Evolutionary conservation across 352 stramenopile species (phyloP).

Genomic region (Paralagenidium karlingii): DNA sequence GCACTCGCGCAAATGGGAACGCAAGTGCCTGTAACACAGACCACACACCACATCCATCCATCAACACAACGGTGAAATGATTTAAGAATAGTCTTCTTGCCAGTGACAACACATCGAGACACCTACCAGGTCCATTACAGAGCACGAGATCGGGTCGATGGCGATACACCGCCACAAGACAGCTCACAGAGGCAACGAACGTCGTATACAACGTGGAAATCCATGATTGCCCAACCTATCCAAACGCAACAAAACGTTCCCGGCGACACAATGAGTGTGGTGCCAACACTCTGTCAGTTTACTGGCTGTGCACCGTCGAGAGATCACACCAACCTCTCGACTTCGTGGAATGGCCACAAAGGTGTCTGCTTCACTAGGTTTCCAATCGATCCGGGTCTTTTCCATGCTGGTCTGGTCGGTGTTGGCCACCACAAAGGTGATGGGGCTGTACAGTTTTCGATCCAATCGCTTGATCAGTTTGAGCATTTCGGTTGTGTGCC

Average conservation of each 20-base stretch:
- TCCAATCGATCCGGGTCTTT: conserved; percentile 61
- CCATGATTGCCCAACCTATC: conserved; percentile 88
- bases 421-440: conserved; percentile 83
- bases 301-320: conserved; percentile 1
- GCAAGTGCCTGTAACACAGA: conserved; percentile 68
- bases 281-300: not conserved
- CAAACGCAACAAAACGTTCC: too few species aligned
- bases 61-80: conserved; percentile 1
- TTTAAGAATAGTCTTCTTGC: not conserved
- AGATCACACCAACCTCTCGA: conserved; percentile 54
- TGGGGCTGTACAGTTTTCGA: conserved; percentile 60
- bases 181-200: conserved; percentile 57
- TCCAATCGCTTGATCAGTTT: conserved; percentile 83
- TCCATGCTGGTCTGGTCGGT: conserved; percentile 86
- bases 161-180: conserved; percentile 54
- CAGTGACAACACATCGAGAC: not conserved
- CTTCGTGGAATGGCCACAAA: conserved; percentile 83
- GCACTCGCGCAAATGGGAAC: conserved; percentile 84
- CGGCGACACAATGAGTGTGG: not conserved
- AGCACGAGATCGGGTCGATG: conserved; percentile 82
- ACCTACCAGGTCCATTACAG: conserved; percentile 84
- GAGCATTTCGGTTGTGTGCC: conserved; percentile 94
- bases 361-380: conserved; percentile 20
- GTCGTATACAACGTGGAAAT: conserved; percentile 82
- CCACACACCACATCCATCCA: not conserved